Percentiles rank a stretch among this genome's conserved stretches.
Conservation (phyloP, 2,329 filamentous ascomycete species). For the Cyclaneusma minus region DNA sequence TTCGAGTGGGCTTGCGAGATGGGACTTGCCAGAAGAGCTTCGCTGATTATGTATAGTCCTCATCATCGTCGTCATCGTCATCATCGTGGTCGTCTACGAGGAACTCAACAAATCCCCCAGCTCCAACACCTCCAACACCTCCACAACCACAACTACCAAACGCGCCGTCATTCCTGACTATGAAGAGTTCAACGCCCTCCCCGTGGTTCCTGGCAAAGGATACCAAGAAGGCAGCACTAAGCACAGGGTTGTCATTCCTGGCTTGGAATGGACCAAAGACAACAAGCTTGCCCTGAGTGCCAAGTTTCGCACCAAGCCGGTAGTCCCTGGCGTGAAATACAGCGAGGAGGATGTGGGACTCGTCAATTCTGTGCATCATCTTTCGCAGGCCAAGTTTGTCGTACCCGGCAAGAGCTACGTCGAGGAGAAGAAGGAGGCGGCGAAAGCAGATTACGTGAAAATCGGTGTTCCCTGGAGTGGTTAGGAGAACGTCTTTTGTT, state of each 20-base stretch:
- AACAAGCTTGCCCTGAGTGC: constrained; percentile 1
- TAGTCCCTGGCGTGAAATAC: too few species aligned
- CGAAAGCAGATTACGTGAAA: too few species aligned
- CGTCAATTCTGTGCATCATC: too few species aligned
- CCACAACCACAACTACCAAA: constrained; percentile 2
- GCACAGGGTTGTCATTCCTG: constrained; percentile 2
- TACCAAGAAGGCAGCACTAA: constrained; percentile 4
- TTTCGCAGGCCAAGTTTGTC: too few species aligned
- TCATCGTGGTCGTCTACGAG: constrained; percentile 30
- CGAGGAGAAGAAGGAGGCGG: too few species aligned
- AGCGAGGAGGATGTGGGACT: too few species aligned
- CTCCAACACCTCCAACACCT: constrained; percentile 3
- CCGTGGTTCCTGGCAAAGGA: constrained; percentile 7
- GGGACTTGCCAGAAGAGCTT: constrained; percentile 2
- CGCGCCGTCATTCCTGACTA: constrained; percentile 3
- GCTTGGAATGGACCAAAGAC: neutral
- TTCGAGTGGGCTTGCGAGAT: constrained; percentile 1
- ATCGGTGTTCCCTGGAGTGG: too few species aligned
- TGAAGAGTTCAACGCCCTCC: constrained; percentile 2
- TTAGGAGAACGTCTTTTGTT: too few species aligned
- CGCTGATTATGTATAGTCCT: constrained; percentile 23
- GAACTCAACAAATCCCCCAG: constrained; percentile 21
- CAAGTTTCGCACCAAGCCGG: too few species aligned
- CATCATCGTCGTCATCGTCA: constrained; percentile 33
- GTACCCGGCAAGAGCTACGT: too few species aligned